phyloP scores from a whole-genome alignment of 192 early-diverging fungal species.

The Thamnidium elegans region DNA sequence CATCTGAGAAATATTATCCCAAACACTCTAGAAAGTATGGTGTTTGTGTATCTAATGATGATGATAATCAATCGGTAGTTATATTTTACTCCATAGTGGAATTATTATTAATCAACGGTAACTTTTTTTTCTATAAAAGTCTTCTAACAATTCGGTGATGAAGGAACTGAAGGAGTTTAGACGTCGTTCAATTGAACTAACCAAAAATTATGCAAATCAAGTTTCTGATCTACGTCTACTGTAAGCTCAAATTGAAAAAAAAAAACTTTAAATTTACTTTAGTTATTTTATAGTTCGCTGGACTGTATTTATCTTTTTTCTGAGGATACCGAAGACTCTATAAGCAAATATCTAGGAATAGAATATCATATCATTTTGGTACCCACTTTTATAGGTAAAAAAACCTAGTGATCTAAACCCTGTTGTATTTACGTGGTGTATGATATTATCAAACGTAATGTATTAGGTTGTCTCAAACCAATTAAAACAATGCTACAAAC shows the following conservation, averaged over 20 bases:
- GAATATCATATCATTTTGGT: background rate
- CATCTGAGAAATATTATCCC: background rate
- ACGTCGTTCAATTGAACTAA: background rate
- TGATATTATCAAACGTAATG: slow-evolving; percentile 6
- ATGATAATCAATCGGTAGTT: background rate
- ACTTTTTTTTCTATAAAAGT: background rate
- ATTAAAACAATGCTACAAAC: too few relatives aligned
- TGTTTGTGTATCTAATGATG: background rate
- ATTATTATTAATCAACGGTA: background rate
- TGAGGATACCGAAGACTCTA: background rate
- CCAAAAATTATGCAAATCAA: background rate
- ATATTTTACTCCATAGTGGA: background rate
- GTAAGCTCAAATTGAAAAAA: background rate
- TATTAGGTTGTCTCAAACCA: background rate
- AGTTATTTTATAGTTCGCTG: slow-evolving; percentile 1
- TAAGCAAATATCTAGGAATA: slow-evolving; percentile 7
- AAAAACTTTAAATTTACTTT: background rate
- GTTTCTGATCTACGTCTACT: slow-evolving; percentile 9
- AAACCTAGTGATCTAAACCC: background rate
- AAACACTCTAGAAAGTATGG: background rate
- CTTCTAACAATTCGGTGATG: background rate
- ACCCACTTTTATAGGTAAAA: background rate
- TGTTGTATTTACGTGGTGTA: background rate
- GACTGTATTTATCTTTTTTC: slow-evolving; percentile 14
- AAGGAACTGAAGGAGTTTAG: background rate